phyloP scores from a whole-genome alignment of 768 basidiomycete species.

The Tubosaeta brunneosetosa region DNA sequence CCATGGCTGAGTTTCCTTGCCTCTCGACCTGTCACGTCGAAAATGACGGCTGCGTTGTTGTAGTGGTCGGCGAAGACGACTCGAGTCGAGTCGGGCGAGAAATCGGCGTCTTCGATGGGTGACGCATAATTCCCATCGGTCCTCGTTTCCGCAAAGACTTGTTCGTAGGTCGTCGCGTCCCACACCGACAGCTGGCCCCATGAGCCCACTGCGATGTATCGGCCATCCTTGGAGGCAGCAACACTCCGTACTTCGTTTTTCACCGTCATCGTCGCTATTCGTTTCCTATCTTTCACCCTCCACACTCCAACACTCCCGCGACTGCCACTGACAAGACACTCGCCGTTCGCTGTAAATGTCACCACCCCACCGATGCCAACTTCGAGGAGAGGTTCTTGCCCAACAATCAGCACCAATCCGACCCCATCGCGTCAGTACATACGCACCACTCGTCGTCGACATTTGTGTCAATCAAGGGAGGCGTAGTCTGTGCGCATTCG shows the following conservation, averaged over 20 bases:
- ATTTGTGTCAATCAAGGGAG: too few species aligned
- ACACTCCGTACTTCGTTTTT: not conserved
- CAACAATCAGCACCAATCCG: too few species aligned
- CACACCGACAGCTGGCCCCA: not conserved
- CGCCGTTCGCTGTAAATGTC: too few species aligned
- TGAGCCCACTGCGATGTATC: constrained; percentile 4
- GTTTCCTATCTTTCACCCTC: not conserved
- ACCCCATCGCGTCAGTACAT: too few species aligned
- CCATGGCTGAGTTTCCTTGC: too few species aligned
- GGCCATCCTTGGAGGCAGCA: not conserved
- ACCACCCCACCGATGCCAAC: too few species aligned
- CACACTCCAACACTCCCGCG: not conserved
- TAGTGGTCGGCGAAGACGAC: not conserved
- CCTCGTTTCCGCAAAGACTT: not conserved
- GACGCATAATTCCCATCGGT: not conserved
- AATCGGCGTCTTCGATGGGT: not conserved
- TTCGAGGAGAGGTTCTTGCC: too few species aligned
- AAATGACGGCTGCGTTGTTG: not conserved
- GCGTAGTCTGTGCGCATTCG: too few species aligned
- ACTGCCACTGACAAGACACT: too few species aligned
- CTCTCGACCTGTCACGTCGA: not conserved
- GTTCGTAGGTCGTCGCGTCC: not conserved
- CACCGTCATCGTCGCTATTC: not conserved
- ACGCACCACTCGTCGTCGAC: too few species aligned
- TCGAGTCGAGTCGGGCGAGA: constrained; percentile 1